These are phyloP conservation scores for Pseudocercospora eumusae DNA, from an alignment of 2,329 filamentous ascomycete genomes.

Conservation along the genomic window DNA sequence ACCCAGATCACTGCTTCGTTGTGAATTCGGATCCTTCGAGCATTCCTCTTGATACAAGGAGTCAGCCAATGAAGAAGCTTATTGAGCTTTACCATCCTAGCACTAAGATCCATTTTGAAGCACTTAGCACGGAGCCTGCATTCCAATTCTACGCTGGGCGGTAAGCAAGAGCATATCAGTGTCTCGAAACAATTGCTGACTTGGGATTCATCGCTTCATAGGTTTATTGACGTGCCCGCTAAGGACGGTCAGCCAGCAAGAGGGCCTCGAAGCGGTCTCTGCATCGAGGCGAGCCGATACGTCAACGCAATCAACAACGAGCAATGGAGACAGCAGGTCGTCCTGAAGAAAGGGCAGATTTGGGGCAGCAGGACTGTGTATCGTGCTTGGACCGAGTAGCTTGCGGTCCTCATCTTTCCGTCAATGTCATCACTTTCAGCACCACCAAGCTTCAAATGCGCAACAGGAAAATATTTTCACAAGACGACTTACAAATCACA, in stretches of 20 bases:
- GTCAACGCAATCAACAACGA: constrained; percentile 84
- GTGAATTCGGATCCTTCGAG: constrained; percentile 62
- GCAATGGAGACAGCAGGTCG: constrained; percentile 74
- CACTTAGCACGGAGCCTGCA: constrained; percentile 86
- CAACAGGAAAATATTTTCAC: neutral
- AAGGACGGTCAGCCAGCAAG: constrained; percentile 61
- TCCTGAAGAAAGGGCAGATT: constrained; percentile 80
- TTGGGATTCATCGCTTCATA: neutral
- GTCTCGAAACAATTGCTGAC: neutral
- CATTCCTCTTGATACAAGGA: constrained; percentile 55
- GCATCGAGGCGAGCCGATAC: constrained; percentile 87
- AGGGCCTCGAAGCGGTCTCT: constrained; percentile 73
- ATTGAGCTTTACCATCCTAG: constrained; percentile 72
- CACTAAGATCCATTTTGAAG: constrained; percentile 78
- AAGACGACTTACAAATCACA: neutral
- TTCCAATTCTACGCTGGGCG: constrained; percentile 97
- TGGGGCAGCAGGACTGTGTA: constrained; percentile 84
- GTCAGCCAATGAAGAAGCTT: constrained; percentile 63
- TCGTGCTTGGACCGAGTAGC: constrained; percentile 71
- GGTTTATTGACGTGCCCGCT: constrained; percentile 73
- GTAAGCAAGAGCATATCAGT: neutral
- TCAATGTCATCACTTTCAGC: neutral
- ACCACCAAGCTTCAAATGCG: neutral
- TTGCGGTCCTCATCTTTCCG: neutral
- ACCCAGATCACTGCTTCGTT: constrained; percentile 90